Percentiles rank a stretch among this genome's conserved stretches.
Conservation (phyloP, 148 eudicot species). For the Rhododendron kiyosumense region DNA sequence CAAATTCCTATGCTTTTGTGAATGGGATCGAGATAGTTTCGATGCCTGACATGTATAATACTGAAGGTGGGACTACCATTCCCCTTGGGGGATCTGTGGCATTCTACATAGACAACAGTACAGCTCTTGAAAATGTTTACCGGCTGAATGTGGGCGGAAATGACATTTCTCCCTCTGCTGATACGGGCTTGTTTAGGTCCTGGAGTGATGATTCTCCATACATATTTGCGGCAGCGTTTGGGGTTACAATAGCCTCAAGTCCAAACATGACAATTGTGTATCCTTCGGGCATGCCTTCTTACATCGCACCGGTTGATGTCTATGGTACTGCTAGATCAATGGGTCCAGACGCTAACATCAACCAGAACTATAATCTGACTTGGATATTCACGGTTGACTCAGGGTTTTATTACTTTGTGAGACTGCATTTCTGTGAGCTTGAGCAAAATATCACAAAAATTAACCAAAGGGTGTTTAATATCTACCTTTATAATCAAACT, state of each 20-base stretch:
- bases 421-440: slow-evolving; percentile 92
- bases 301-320: slow-evolving; percentile 66
- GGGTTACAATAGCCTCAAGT: slow-evolving; percentile 43
- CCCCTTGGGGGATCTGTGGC: slow-evolving; percentile 37
- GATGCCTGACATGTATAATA: slow-evolving; percentile 64
- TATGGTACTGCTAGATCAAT: slow-evolving; percentile 72
- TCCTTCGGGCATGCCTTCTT: slow-evolving; percentile 36
- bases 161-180: slow-evolving; percentile 59
- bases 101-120: slow-evolving; percentile 46
- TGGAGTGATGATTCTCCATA: slow-evolving; percentile 71
- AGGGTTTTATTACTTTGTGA: slow-evolving; percentile 68
- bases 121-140: slow-evolving; percentile 66
- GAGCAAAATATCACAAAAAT: slow-evolving; percentile 21
- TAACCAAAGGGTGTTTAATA: slow-evolving; percentile 63
- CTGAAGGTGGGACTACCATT: slow-evolving; percentile 12
- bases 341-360: slow-evolving; percentile 45
- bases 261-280: slow-evolving; percentile 35
- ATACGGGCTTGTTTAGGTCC: slow-evolving; percentile 76
- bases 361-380: slow-evolving; percentile 57
- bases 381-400: slow-evolving; percentile 76
- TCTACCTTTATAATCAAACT: slow-evolving; percentile 67
- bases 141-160: slow-evolving; percentile 88
- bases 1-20: slow-evolving; percentile 69
- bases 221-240: slow-evolving; percentile 58
- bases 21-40: slow-evolving; percentile 90